Conservation (phyloP, 192 early-diverging fungal species). For the Radiomyces spectabilis region DNA sequence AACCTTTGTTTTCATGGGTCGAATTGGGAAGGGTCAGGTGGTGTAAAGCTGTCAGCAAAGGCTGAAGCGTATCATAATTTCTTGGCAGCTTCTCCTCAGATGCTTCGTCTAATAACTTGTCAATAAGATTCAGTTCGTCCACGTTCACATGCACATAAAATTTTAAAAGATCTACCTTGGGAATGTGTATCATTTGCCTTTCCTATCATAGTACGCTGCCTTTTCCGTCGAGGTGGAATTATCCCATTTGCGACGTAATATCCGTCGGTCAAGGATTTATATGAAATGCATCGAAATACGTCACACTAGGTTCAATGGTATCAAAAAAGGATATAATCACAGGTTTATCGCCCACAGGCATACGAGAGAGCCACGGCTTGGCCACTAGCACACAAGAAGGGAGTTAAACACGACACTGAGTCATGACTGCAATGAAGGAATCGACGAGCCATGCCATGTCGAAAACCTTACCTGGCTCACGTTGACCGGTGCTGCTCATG, state of each 20-base stretch:
- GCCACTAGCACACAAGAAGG: background rate
- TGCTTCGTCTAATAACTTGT: background rate
- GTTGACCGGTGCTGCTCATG: too few species aligned
- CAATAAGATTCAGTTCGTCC: background rate
- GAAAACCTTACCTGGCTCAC: too few species aligned
- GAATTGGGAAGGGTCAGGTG: background rate
- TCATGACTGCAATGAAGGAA: too few species aligned
- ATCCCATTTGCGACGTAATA: background rate
- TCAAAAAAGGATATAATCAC: slow-evolving; percentile 6
- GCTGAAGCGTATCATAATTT: background rate
- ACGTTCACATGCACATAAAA: background rate
- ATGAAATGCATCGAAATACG: background rate
- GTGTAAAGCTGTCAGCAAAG: too few species aligned
- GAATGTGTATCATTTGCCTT: background rate
- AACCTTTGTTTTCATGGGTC: background rate
- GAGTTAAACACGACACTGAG: background rate
- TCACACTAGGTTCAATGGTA: too few species aligned
- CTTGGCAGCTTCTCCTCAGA: background rate
- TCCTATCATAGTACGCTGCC: background rate
- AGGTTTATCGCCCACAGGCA: background rate
- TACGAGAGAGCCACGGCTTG: background rate
- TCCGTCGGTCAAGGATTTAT: background rate
- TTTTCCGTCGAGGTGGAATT: too few species aligned
- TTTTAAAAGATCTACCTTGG: background rate
- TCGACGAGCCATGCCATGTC: too few species aligned